These are phyloP conservation scores for Colletotrichum nymphaeae DNA, from an alignment of 2,329 filamentous ascomycete species.

Conservation along the genomic window DNA sequence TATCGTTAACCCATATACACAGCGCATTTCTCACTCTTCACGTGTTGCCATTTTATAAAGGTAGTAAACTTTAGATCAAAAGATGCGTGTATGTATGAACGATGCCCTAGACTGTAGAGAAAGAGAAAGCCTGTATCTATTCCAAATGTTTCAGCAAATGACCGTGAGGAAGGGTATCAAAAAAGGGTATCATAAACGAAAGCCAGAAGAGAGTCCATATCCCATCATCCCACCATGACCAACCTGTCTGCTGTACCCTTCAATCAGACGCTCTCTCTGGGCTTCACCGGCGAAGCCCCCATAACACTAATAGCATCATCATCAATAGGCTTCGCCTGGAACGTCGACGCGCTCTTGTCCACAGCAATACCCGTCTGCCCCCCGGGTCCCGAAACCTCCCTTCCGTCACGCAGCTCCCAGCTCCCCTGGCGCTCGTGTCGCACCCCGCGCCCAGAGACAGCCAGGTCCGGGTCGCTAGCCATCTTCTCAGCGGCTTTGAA, in stretches of 20 bases:
- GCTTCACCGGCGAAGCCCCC: constrained; percentile 49
- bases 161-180: constrained; percentile 3
- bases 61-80: too few relatives aligned
- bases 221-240: neutral
- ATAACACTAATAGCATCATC: constrained; percentile 47
- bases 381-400: constrained; percentile 16
- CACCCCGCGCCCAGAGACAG: constrained; percentile 45
- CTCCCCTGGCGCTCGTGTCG: constrained; percentile 60
- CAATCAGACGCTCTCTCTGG: constrained; percentile 51
- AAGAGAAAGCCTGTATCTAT: neutral
- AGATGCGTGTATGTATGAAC: neutral
- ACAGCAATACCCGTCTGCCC: constrained; percentile 38
- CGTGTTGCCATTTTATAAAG: too few relatives aligned
- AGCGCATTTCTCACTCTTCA: too few relatives aligned
- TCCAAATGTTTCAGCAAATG: neutral
- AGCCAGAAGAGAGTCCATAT: constrained; percentile 7
- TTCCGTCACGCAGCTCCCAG: constrained; percentile 56
- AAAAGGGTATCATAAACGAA: constrained; percentile 37
- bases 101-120: neutral
- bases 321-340: constrained; percentile 39
- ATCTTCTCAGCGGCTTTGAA: constrained; percentile 60
- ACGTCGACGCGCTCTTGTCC: constrained; percentile 39
- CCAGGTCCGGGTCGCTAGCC: constrained; percentile 55
- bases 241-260: neutral
- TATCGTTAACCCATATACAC: too few relatives aligned